These are phyloP conservation scores for Isatis tinctoria DNA, from an alignment of 345 rosid species.

Conservation along the genomic window DNA sequence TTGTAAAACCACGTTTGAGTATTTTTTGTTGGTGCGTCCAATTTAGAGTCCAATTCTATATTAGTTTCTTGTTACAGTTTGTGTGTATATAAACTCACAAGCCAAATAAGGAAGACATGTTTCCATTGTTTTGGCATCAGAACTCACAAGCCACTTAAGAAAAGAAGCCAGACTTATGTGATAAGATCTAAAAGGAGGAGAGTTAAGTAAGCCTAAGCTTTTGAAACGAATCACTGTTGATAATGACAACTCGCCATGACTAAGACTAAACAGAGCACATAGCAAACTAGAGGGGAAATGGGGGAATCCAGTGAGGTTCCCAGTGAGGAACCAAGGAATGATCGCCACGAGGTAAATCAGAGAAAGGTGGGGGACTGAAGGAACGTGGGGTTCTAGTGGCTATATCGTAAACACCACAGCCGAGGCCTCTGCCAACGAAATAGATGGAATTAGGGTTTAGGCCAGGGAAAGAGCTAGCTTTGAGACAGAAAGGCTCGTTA, in stretches of 20 bases:
- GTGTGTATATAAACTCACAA: conserved; percentile 1
- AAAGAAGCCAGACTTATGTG: conserved; percentile 9
- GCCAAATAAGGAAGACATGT: conserved; percentile 8
- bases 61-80: not conserved
- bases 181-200: not conserved
- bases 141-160: not conserved
- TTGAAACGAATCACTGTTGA: not conserved
- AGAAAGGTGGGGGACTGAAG: not conserved
- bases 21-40: conserved; percentile 6
- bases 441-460: conserved; percentile 21
- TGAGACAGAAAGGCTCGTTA: conserved; percentile 15
- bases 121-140: conserved; percentile 4
- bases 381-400: conserved; percentile 23
- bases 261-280: not conserved
- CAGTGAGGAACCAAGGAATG: not conserved
- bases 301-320: not conserved
- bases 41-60: not conserved
- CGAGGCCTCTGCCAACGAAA: not conserved
- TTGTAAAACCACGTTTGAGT: conserved; percentile 8
- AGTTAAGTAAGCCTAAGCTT: not conserved
- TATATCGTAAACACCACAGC: conserved; percentile 6
- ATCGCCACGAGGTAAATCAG: not conserved
- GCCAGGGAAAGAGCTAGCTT: conserved; percentile 23
- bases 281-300: not conserved
- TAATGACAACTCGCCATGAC: not conserved